phyloP scores from a whole-genome alignment of 2,329 filamentous ascomycete genomes.

The Pseudogymnoascus sp. region DNA sequence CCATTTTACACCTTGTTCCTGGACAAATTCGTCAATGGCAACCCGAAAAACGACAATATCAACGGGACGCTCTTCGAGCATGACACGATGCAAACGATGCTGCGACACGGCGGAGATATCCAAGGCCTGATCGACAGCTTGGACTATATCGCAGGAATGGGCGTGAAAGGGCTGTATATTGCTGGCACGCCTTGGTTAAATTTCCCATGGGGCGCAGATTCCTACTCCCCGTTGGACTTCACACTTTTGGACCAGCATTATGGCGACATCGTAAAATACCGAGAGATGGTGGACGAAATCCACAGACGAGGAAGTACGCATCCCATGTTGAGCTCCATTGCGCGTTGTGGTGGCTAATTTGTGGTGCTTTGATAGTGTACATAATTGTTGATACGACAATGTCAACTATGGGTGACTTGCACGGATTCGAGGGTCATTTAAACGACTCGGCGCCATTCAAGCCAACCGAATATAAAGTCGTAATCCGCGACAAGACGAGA shows the following conservation, averaged over 20 bases:
- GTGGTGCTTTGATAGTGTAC: constrained; percentile 39
- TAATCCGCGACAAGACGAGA: constrained; percentile 39
- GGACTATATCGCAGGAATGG: constrained; percentile 59
- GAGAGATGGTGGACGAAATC: constrained; percentile 49
- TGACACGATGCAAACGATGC: constrained; percentile 52
- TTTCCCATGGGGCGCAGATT: constrained; percentile 56
- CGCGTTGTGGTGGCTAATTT: neutral
- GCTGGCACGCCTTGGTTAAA: constrained; percentile 57
- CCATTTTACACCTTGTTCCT: constrained; percentile 60
- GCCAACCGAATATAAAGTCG: constrained; percentile 47
- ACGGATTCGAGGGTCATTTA: constrained; percentile 52
- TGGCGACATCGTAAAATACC: constrained; percentile 51
- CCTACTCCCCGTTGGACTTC: constrained; percentile 50
- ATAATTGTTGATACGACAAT: constrained; percentile 60
- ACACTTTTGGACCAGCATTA: constrained; percentile 57
- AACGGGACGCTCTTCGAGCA: constrained; percentile 56
- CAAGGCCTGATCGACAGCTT: constrained; percentile 50
- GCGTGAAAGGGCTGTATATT: constrained; percentile 57
- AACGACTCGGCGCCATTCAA: constrained; percentile 51
- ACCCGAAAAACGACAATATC: constrained; percentile 56
- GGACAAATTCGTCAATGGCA: constrained; percentile 58
- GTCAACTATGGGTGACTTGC: constrained; percentile 56
- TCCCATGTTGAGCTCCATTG: neutral
- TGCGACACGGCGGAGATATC: constrained; percentile 56
- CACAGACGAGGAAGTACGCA: constrained; percentile 42